phyloP scores from a whole-genome alignment of 805 yeast species.

The Zygosaccharomyces rouxii region DNA sequence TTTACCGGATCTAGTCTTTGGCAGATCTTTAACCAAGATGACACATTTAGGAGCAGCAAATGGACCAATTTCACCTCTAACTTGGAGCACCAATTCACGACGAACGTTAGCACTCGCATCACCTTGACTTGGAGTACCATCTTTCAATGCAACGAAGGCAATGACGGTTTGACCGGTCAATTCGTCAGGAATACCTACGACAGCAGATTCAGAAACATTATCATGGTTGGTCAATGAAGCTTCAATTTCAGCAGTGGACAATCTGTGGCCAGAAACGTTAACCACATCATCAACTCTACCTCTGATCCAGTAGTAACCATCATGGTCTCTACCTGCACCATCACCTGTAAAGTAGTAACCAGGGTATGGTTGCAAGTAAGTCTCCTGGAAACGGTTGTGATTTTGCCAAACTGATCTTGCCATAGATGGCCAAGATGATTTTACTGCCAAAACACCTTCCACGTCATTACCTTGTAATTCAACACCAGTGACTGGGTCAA shows the following conservation, averaged over 20 bases:
- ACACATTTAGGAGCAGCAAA: constrained; percentile 81
- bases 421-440: constrained; percentile 79
- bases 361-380: constrained; percentile 78
- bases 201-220: constrained; percentile 73
- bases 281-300: constrained; percentile 90
- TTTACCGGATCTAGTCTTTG: constrained; percentile 83
- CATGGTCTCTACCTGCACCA: constrained; percentile 82
- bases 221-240: constrained; percentile 73
- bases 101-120: constrained; percentile 50
- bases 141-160: constrained; percentile 72
- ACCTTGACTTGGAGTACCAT: constrained; percentile 66
- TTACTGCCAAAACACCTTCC: constrained; percentile 76
- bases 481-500: constrained; percentile 70
- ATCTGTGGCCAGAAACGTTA: constrained; percentile 80
- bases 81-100: constrained; percentile 57
- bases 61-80: constrained; percentile 77
- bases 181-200: constrained; percentile 77
- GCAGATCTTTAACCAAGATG: constrained; percentile 68
- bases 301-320: constrained; percentile 80
- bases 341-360: constrained; percentile 85
- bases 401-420: constrained; percentile 79
- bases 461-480: constrained; percentile 66
- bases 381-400: constrained; percentile 69
- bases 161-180: constrained; percentile 84
- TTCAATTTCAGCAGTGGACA: constrained; percentile 87